Evolutionary conservation across 345 rosid species (phyloP), one percentile per base, ranked within the genome.

Genomic region (Gossypium australe): DNA sequence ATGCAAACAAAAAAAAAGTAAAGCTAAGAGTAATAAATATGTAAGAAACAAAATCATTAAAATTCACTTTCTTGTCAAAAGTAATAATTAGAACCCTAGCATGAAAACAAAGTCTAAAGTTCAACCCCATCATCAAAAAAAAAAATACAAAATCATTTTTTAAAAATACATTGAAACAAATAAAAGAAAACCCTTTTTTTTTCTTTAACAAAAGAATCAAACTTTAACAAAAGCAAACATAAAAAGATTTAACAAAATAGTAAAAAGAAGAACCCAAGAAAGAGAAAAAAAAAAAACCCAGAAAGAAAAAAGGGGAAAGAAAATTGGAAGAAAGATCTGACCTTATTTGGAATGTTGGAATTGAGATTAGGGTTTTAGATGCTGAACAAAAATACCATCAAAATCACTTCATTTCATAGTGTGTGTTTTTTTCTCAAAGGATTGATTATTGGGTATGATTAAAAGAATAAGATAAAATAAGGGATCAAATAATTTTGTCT

Each of bases 21-120:
- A 51, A 68, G 45, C 41, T 49, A 11, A 75, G 18, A 48, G 66
- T 71, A 71, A 81, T 65, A 64, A 76, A 63, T 71, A 77, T 73
- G 80, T 71, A 70, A 24, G 69, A 71, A 72, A 78, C 85, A 60
- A 67, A 80, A 82, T 82, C 71, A 82, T 77, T 72, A 77, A 69
- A 61, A 25, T 55, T 80, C 11, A 43, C 29, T 24, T 45, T 20
- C 64, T 70, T 68, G 66, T 60, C 16, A 27, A 73, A 34, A 74
- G 78, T 81, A 77, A 75, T 76, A 13, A 72, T 70, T 58, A 80
- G 45, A 69, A 27, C 59, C 48, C 48, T 4, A 27, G 45, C 59
- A 51, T 29, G 72, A 3, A 16, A 51, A 69, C 41, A 49, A 25
- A 48, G 69, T 64, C 3, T 64, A 41, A 41, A 41, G 56, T 14